These are phyloP conservation scores for Cadophora sp. DNA, from an alignment of 2,329 filamentous ascomycete genomes.

Conservation along the genomic window DNA sequence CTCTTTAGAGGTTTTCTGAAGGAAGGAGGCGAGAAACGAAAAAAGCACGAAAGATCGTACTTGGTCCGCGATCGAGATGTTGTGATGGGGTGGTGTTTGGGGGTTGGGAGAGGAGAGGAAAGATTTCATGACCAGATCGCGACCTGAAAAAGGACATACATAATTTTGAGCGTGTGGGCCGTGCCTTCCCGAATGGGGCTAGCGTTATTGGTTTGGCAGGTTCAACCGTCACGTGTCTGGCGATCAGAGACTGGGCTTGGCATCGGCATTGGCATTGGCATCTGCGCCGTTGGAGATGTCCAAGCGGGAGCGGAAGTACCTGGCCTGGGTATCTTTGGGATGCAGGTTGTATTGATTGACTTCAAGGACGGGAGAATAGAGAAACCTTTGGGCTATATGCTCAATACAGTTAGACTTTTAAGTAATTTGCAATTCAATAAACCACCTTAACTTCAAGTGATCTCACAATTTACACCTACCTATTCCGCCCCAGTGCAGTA, in stretches of 20 bases:
- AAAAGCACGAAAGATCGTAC: conserved; percentile 46
- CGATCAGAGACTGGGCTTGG: neutral
- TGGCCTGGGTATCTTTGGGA: too few relatives aligned
- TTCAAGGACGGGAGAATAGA: too few relatives aligned
- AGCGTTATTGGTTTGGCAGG: conserved; percentile 10
- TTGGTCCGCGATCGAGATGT: conserved; percentile 42
- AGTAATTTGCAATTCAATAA: too few relatives aligned
- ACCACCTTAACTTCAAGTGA: too few relatives aligned
- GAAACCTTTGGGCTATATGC: too few relatives aligned
- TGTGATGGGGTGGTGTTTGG: conserved; percentile 32
- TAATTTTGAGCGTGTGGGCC: conserved; percentile 25
- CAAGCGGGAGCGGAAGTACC: conserved; percentile 1
- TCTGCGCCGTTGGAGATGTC: neutral
- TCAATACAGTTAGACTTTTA: too few relatives aligned
- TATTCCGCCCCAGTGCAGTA: too few relatives aligned
- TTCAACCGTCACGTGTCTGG: neutral
- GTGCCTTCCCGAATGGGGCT: conserved; percentile 19
- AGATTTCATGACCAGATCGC: conserved; percentile 32
- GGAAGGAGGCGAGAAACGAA: conserved; percentile 47
- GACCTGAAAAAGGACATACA: conserved; percentile 27
- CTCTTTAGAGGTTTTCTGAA: conserved; percentile 45
- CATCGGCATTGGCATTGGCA: neutral
- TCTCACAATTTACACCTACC: too few relatives aligned
- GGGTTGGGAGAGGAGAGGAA: conserved; percentile 30
- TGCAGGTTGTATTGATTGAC: too few relatives aligned